Base-by-base conservation (phyloP, 768 basidiomycete species). In the Leccinum imitatum region DNA sequence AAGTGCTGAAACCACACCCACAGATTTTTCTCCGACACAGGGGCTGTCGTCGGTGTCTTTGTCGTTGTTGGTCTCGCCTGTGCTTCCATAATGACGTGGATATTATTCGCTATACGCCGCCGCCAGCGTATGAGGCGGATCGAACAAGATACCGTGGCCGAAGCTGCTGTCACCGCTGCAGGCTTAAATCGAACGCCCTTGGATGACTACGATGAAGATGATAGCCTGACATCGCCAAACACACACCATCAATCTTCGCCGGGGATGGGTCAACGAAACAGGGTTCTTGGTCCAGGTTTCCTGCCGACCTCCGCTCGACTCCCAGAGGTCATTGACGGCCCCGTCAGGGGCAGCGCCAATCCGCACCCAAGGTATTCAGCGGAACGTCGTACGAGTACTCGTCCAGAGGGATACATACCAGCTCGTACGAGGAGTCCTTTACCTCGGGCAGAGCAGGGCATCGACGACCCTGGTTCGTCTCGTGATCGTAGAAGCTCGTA, bases 1-100 rank as follows among this genome's bases (percentile, higher is more conserved):
- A 19, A 44, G 35, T 53, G 35, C 63, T 67, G 53, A 65, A 53
- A 54, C 17, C 46, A 63, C n/a, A 31, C 33, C 6, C 48, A 17
- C 59, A 92, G 90, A 58, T 98, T 97, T 77, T 95, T 96, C 75
- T 73, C 73, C 53, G 91, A 96, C 70, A 90, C 88, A 23, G 93
- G 93, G 19, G 95, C 94, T 11, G 94, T 98, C 3, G 89, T 89
- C 1, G 96, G 91, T 50, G 91, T 94, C 8, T 98, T 97, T 67
- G 84, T 93, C 41, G 86, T 94, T 15, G 91, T 95, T 17, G 95
- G 94, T 30, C 80, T 98, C 19, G 87, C 91, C 4, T 86, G 77
- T 30, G 86, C 83, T 21, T 85, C 81, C 52, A 91, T 85, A 57
- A 67, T 85, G 44, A 77, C 91, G 52, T 91, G 84, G 82, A 78